Evolutionary conservation across 1,284 basidiomycete genomes (phyloP).

Genomic region (Tetrapyrgos nigripes): DNA sequence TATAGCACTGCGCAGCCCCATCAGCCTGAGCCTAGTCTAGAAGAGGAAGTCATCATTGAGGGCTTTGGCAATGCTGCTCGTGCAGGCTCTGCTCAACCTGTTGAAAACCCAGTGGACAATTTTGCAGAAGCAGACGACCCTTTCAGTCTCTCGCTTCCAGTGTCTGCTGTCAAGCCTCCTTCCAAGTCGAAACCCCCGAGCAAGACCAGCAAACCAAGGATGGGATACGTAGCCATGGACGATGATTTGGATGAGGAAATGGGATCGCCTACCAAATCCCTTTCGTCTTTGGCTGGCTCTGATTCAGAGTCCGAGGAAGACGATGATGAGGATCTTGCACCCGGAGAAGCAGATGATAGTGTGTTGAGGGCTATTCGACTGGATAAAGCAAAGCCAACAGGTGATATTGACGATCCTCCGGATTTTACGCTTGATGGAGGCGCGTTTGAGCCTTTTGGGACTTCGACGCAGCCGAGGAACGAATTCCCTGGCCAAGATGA

Average conservation of each 20-base stretch:
- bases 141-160: background rate
- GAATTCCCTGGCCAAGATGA: background rate
- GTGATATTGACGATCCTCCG: conserved; percentile 3
- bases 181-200: background rate
- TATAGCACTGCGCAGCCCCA: background rate
- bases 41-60: background rate
- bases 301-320: conserved; percentile 1
- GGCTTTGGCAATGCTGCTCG: too few species aligned
- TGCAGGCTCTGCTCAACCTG: background rate
- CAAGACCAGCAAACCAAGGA: background rate
- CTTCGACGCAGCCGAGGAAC: conserved; percentile 9
- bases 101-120: background rate
- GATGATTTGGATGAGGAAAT: conserved; percentile 8
- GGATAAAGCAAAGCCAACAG: too few species aligned
- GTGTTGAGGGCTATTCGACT: too few species aligned
- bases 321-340: background rate
- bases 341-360: background rate
- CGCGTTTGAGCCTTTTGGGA: conserved; percentile 12
- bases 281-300: conserved; percentile 1
- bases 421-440: conserved; percentile 13
- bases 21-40: background rate
- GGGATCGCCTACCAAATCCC: conserved; percentile 3
- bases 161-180: background rate
- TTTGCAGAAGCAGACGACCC: background rate
- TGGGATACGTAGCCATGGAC: conserved; percentile 11